Evolutionary conservation across 805 yeast genomes (phyloP), one percentile per base, ranked within the genome.

Genomic region (Saccharomycopsis sp.): DNA sequence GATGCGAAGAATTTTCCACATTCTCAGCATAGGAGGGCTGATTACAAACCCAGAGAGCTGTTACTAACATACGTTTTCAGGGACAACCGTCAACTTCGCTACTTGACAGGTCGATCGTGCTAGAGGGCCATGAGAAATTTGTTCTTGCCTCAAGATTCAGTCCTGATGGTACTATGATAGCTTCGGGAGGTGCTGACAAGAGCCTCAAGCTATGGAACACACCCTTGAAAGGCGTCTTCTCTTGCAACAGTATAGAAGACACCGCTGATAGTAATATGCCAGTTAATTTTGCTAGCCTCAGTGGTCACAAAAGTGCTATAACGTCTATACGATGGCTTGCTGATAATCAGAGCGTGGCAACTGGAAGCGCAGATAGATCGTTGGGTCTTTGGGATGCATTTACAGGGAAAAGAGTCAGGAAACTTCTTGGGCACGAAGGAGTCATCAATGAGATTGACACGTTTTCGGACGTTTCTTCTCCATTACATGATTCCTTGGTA

Each of bases 271-370:
- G 15, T 21, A 18, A n/a, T 14, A 21, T 57, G 3, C 52, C 64
- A 0, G 61, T 64, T 9, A 82, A 81, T 64, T 75, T 68, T 59
- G 85, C 84, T 2, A 68, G 72, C 2, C 61, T 80, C 2, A 58
- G 63, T 12, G 88, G 85, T 2, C 89, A 85, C 65, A 84, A 83
- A 59, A 79, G 81, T 4, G 89, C 90, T 0, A 75, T 88, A 0
- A 80, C 89, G 0, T 77, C 83, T 1, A 63, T 87, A 8, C 67
- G 71, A 29, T 87, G 91, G 89, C 58, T 68, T 2, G 63, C 70
- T 3, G 76, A 79, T 47, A 61, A 71, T 14, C 63, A 65, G 1
- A 61, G 67, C 1, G 16, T 84, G 1, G 77, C 75, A 15, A 72
- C 85, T 1, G 71, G 82, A 1, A 79, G 88, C 24, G 83, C 91